Base-by-base conservation (phyloP, 768 basidiomycete genomes). In the Filobasidium wieringae region DNA sequence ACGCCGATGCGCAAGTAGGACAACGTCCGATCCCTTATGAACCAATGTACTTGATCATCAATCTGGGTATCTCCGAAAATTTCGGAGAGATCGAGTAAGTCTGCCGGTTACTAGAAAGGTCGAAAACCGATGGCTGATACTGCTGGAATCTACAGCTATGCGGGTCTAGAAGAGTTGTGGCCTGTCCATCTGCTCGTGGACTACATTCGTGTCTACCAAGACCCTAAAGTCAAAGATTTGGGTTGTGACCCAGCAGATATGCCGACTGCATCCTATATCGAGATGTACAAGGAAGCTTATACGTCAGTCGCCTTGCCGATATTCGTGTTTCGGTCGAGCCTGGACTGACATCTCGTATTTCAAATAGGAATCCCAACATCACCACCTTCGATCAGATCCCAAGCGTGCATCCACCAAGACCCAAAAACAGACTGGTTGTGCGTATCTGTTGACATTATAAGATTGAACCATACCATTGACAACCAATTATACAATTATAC, bases 21-120 rank as follows among this genome's bases (percentile, higher is more conserved):
- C 76, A 79, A 65, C 78, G 92, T 32, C 67, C 91, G 15, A 82
- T 82, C 56, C 78, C 89, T 4, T 88, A 92, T 67, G 95, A 99
- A 71, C 93, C 95, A 1, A 85, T 96, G 90, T 89, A 64, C 62
- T 82, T 76, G 52, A 82, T 97, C 64, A 63, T 96, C 69, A 97
- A 78, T 63, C 68, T 76, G 36, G 76, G 74, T 33, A 69, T 72
- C 63, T 72, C 72, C 0, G 65, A 72, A 45, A 70, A 68, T 53
- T 76, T 74, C 64, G 55, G 55, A 30, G 26, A 36, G 22, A 60
- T 73, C 56, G 67, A 70, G 66, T 72, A 51, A 63, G 69, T 63
- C 12, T 19, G 22, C 14, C 33, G 19, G 14, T 47, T 24, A 31
- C 37, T n/a, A n/a, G n/a, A n/a, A n/a, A n/a, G n/a, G n/a, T n/a